A percentile compares a stretch with the other conserved stretches of the same genome.
These are phyloP conservation scores for Citrullus mucosospermus DNA, from an alignment of 306 rosid genomes.

Conservation along the genomic window DNA sequence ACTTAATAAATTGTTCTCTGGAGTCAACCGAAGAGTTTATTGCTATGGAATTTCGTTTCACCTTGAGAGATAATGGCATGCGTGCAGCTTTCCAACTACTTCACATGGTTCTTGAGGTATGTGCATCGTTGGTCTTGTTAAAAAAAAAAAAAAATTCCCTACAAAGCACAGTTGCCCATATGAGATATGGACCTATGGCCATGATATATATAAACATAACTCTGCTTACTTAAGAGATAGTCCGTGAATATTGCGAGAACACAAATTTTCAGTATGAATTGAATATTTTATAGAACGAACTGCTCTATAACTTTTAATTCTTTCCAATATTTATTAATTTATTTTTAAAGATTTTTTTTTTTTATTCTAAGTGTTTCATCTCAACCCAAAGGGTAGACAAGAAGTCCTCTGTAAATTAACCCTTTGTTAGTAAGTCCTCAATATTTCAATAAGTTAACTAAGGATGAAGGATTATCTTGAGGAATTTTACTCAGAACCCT, in stretches of 20 bases:
- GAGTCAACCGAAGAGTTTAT: constrained; percentile 98
- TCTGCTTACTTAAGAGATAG: neutral
- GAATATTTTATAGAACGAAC: neutral
- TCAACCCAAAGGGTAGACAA: neutral
- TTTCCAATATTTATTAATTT: neutral
- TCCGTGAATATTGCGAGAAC: neutral
- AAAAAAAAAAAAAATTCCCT: neutral
- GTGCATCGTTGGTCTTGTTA: neutral
- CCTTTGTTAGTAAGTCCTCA: neutral
- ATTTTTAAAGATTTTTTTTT: no score
- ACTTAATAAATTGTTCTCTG: constrained; percentile 89
- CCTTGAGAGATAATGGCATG: constrained; percentile 91
- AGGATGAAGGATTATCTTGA: neutral
- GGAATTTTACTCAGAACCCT: neutral
- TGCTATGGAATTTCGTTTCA: constrained; percentile 97
- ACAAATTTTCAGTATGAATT: neutral
- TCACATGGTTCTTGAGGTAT: constrained; percentile 98
- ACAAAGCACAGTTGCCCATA: neutral
- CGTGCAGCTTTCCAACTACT: constrained; percentile 97
- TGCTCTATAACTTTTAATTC: neutral
- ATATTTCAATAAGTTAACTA: neutral
- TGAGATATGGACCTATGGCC: neutral
- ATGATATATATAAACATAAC: neutral
- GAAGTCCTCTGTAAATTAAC: neutral
- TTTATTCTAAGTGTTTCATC: neutral